Percentiles rank a stretch among this genome's conserved stretches.
Evolutionary conservation across 305 asterid species (phyloP).

Genomic region (Fraxinus sp.): DNA sequence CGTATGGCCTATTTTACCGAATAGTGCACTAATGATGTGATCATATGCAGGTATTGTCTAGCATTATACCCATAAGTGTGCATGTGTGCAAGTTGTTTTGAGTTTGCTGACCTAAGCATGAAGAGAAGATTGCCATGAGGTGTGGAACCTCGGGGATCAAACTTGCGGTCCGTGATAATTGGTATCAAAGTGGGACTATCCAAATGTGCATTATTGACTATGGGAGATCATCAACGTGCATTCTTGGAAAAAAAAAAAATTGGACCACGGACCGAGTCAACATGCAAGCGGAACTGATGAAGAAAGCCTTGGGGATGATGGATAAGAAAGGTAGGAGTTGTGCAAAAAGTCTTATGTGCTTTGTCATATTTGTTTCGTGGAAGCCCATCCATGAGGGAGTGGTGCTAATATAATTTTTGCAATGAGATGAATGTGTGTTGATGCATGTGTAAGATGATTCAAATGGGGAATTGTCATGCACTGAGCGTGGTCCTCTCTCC

Average conservation of each 20-base stretch:
- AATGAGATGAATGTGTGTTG: not conserved
- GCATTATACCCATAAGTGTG: not conserved
- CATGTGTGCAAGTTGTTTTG: not conserved
- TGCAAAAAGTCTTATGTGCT: not conserved
- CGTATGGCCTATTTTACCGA: not conserved
- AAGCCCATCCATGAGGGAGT: not conserved
- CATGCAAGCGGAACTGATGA: not conserved
- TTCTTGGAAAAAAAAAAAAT: not conserved
- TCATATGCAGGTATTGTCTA: not conserved
- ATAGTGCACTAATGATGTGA: not conserved
- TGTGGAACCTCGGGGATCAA: not conserved
- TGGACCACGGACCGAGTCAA: not conserved
- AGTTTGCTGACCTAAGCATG: not conserved
- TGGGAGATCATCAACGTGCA: not conserved
- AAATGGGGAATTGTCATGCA: not conserved
- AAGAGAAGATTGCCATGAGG: not conserved
- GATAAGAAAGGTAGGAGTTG: not conserved
- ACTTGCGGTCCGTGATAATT: not conserved
- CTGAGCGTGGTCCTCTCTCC: not conserved
- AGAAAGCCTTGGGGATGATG: not conserved
- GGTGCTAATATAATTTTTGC: not conserved
- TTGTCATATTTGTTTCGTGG: not conserved
- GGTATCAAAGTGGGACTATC: not conserved
- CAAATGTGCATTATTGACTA: not conserved
- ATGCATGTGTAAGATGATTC: not conserved